phyloP scores from a whole-genome alignment of 768 basidiomycete genomes.

The Nidularia pulvinata region DNA sequence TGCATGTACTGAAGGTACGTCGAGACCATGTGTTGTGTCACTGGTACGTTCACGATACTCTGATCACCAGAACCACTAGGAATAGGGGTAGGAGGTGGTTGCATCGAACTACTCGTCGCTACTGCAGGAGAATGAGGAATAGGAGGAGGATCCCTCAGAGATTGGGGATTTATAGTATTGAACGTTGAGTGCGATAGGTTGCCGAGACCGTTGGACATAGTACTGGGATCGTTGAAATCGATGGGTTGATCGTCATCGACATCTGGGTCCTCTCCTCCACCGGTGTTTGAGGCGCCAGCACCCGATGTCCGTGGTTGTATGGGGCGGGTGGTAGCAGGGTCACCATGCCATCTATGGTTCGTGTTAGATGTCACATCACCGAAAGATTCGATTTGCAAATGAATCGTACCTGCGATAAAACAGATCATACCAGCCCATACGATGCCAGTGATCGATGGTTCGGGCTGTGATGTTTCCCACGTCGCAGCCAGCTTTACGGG shows the following conservation, averaged over 20 bases:
- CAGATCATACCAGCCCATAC: constrained; percentile 73
- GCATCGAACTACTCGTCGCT: constrained; percentile 2
- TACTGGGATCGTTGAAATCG: constrained; percentile 36
- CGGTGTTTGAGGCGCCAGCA: constrained; percentile 23
- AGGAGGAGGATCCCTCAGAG: constrained; percentile 28
- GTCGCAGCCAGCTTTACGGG: constrained; percentile 65
- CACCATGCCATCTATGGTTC: constrained; percentile 58
- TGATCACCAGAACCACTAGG: constrained; percentile 15
- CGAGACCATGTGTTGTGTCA: constrained; percentile 57
- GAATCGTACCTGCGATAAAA: constrained; percentile 62
- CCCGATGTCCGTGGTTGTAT: constrained; percentile 31
- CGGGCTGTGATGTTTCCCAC: constrained; percentile 74
- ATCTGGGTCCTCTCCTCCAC: constrained; percentile 39
- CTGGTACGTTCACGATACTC: constrained; percentile 42
- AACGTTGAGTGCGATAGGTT: constrained; percentile 19
- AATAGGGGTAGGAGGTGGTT: background rate
- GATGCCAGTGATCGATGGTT: constrained; percentile 80
- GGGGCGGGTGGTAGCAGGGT: constrained; percentile 58
- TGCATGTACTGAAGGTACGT: constrained; percentile 62
- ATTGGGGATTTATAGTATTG: constrained; percentile 33
- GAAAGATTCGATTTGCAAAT: background rate
- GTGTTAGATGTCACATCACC: no score
- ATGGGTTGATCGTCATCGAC: constrained; percentile 51
- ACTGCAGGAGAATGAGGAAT: constrained; percentile 19
- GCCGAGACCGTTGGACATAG: constrained; percentile 28